Base-by-base conservation (phyloP, 2,329 filamentous ascomycete genomes). In the Pochonia chlamydosporia region DNA sequence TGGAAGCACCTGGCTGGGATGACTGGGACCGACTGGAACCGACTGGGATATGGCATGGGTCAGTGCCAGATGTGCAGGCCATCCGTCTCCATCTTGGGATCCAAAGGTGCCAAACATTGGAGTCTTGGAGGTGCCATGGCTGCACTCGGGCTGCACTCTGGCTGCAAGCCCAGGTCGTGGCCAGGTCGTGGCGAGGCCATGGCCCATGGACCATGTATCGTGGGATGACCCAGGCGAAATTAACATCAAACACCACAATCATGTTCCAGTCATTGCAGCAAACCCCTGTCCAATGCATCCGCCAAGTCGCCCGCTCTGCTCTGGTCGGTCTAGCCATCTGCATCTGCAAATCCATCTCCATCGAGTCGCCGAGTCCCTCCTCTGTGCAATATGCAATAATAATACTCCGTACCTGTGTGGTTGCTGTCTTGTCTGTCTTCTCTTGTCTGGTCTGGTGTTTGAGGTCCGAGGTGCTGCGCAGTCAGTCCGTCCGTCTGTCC, bases 191-290 rank as follows among this genome's bases (percentile, higher is more conserved):
- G 33, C 33, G 10, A 20, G 33, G n/a, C 33, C 18, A 20, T 8
- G 33, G 35, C 11, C 35, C 16, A 9, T 24, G 35, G 35, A 21
- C 35, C 35, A 14, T 23, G 35, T 33, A 40, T 18, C 41, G 23
- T 33, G 26, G 44, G 18, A 35, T 42, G 13, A n/a, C 25, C 30
- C 43, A 46, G 48, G 48, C 48, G 44, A 50, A 40, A 47, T 50
- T 36, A 50, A 50, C 40, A 44, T 40, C 44, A 44, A 40, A 43
- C 48, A 43, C n/a, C 25, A 36, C 36, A 21, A 41, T 23, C 33
- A 24, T 47, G 25, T 23, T 44, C 40, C 20, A 37, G 25, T 18
- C 18, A 43, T 7, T 6, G 16, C 41, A 16, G 4, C 23, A 42
- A 23, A 23, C 28, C 41, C 41, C n/a, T 43, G 41, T 33, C 35